Base-by-base conservation (phyloP, 2,329 filamentous ascomycete species). In the Phyllosticta citribraziliensis region DNA sequence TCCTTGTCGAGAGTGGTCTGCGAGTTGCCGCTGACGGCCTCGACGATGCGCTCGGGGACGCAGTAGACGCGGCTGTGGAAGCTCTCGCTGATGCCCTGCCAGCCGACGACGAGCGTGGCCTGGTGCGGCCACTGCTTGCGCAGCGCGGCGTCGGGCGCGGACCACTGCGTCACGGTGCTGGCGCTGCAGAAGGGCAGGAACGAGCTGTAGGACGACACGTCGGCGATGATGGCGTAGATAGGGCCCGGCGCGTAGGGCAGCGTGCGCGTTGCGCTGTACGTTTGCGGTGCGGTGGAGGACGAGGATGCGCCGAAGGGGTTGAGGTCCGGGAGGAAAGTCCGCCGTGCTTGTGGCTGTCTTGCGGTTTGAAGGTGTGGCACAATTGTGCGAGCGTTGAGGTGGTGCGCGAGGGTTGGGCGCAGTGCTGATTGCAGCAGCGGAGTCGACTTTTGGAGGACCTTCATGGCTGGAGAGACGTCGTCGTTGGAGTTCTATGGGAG, bases 131-230 rank as follows among this genome's bases (percentile, higher is more conserved):
- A 89, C 52, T 74, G 76, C 52, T 78, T 79, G 27, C 76, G 75
- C 57, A 78, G 68, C 54, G 63, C 5, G 63, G 75, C 63, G 69
- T 83, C 79, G 9, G 83, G 78, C 12, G 72, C 59, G 6, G 89
- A 87, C 82, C 88, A 91, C 62, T 81, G 79, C 1, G 91, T 96
- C 51, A 97, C 91, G 63, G 80, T 82, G 47, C 89, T 92, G 54
- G 79, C 80, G 52, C 84, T 82, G 76, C 93, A 96, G 82, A 95
- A 97, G 11, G 94, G 94, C n/a, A 99, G 84, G 80, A 97, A 99
- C 66, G 79, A 73, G 47, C 82, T 79, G 82, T 99, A 99, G 65
- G 84, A 85, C 73, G 90, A 84, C 65, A 99, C 86, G 74, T 97
- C 91, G 76, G 91, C 86, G 73, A 99, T 92, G 60, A 97, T 82